phyloP scores from a whole-genome alignment of 1,284 basidiomycete species.

The Rhodotorula sp. region DNA sequence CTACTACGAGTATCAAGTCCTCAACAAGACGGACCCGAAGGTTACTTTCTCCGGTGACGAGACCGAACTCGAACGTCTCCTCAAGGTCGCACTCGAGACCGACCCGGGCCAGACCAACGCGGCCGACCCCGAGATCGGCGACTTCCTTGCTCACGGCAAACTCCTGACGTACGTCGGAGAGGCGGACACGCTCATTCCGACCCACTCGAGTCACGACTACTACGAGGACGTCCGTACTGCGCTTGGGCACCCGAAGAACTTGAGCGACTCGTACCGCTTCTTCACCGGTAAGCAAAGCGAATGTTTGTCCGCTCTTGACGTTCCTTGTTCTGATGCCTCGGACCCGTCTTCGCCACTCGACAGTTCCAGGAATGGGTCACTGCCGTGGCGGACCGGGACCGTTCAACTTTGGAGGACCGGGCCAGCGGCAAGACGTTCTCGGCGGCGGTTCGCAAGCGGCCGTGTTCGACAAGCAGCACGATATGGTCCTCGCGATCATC shows the following conservation, averaged over 20 bases:
- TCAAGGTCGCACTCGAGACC: conserved; percentile 4
- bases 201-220: conserved; percentile 9
- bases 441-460: background rate
- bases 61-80: conserved; percentile 9
- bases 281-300: conserved; percentile 21
- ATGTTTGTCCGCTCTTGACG: no score
- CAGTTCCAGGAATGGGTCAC: conserved; percentile 31
- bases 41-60: conserved; percentile 11
- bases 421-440: conserved; percentile 2
- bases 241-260: conserved; percentile 25
- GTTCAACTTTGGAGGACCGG: conserved; percentile 16
- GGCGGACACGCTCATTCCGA: conserved; percentile 41
- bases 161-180: conserved; percentile 31
- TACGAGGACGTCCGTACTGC: conserved; percentile 33
- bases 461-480: conserved; percentile 30
- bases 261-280: conserved; percentile 34
- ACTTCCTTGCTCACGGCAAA: conserved; percentile 41
- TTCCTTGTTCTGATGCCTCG: background rate
- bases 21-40: conserved; percentile 27
- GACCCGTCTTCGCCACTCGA: accelerated
- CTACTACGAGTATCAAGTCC: conserved; percentile 20
- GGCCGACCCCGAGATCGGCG: conserved; percentile 33
- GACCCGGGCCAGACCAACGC: conserved; percentile 36
- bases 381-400: conserved; percentile 19
- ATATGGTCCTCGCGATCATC: conserved; percentile 34